Conservation (phyloP, 495 filamentous ascomycete genomes). For the Aspergillus avenaceus region DNA sequence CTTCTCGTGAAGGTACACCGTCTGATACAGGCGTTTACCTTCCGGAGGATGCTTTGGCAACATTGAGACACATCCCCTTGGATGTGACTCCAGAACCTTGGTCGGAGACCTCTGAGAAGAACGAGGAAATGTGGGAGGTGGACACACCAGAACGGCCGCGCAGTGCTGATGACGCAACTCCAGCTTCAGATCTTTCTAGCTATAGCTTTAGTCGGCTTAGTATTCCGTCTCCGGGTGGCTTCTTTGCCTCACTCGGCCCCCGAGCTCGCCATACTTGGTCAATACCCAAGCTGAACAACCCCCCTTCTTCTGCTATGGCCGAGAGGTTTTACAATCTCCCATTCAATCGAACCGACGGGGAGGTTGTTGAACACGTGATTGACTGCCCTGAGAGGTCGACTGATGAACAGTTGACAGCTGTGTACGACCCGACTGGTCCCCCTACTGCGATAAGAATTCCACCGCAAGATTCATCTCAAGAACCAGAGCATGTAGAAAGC, state of each 20-base stretch:
- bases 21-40: conserved; percentile 69
- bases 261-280: conserved; percentile 76
- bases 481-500: conserved; percentile 22
- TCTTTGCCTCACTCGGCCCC: conserved; percentile 77
- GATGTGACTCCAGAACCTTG: conserved; percentile 44
- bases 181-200: conserved; percentile 42
- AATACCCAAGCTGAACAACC: conserved; percentile 39
- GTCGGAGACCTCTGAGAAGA: conserved; percentile 44
- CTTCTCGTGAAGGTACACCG: conserved; percentile 25
- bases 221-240: conserved; percentile 85
- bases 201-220: conserved; percentile 66
- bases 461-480: conserved; percentile 19
- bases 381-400: conserved; percentile 51
- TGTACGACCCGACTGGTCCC: conserved; percentile 52
- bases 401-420: conserved; percentile 41
- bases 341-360: conserved; percentile 51
- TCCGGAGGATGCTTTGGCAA: conserved; percentile 71
- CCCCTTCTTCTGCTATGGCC: conserved; percentile 72
- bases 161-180: conserved; percentile 42
- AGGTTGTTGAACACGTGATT: conserved; percentile 64
- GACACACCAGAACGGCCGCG: conserved; percentile 25
- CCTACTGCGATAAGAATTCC: conserved; percentile 57
- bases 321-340: conserved; percentile 81
- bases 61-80: conserved; percentile 68
- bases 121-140: conserved; percentile 45